Conservation (phyloP, 2,329 filamentous ascomycete species). For the Ophiostoma sp. region DNA sequence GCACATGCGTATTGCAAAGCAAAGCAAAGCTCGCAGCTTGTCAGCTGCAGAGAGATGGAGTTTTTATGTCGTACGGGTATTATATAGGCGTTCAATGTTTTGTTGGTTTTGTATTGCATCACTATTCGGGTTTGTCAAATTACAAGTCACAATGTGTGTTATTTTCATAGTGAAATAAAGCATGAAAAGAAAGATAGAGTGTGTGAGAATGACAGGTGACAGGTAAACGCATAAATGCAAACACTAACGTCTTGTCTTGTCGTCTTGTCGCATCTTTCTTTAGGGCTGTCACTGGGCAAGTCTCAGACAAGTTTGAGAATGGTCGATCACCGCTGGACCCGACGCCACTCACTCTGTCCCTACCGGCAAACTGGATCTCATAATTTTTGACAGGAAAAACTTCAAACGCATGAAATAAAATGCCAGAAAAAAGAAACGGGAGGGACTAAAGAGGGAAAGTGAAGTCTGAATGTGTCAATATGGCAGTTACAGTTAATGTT, state of each 20-base stretch:
- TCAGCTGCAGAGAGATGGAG: background rate
- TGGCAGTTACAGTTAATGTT: no score
- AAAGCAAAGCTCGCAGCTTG: background rate
- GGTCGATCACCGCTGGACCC: slow-evolving; percentile 1
- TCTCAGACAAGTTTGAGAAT: slow-evolving; percentile 20
- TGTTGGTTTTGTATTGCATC: background rate
- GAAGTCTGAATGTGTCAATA: no score
- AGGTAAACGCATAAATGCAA: background rate
- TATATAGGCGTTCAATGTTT: background rate
- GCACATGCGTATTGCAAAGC: background rate
- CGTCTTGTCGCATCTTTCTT: no score
- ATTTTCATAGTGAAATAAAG: background rate
- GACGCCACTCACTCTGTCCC: background rate
- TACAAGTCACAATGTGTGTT: background rate
- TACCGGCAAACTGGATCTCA: background rate
- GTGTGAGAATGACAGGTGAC: background rate
- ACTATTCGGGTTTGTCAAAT: background rate
- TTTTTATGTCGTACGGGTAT: slow-evolving; percentile 1
- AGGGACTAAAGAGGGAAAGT: background rate
- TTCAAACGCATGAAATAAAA: slow-evolving; percentile 6
- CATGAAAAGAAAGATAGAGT: background rate
- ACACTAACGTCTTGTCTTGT: background rate
- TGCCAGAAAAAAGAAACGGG: background rate
- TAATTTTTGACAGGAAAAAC: background rate
- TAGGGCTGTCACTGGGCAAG: background rate